phyloP scores from a whole-genome alignment of 2,329 filamentous ascomycete species.

The Tolypocladium ovalisporum region DNA sequence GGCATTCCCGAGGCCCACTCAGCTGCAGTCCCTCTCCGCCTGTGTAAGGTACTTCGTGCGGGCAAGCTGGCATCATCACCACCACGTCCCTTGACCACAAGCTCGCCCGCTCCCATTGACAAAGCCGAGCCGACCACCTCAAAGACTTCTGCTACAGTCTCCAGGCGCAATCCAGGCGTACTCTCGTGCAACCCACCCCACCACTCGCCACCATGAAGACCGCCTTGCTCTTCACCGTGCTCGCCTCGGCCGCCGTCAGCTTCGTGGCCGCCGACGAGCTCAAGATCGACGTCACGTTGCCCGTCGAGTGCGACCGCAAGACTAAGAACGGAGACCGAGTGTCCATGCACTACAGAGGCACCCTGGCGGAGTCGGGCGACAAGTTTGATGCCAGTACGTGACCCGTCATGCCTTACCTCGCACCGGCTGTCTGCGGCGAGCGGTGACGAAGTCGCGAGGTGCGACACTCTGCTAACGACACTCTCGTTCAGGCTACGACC shows the following conservation, averaged over 20 bases:
- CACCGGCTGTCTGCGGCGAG: background rate
- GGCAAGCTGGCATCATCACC: background rate
- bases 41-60: background rate
- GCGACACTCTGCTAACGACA: background rate
- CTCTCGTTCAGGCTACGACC: constrained; percentile 51
- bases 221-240: constrained; percentile 35
- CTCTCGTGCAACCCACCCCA: background rate
- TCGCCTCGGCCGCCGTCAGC: constrained; percentile 40
- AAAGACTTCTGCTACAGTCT: background rate
- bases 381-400: constrained; percentile 68
- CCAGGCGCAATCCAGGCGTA: background rate
- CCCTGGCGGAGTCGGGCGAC: constrained; percentile 58
- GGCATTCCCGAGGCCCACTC: background rate
- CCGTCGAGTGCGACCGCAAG: constrained; percentile 71
- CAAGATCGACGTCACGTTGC: constrained; percentile 64
- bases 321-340: constrained; percentile 67
- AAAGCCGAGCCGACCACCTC: background rate
- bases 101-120: background rate
- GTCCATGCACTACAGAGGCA: constrained; percentile 81
- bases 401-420: background rate
- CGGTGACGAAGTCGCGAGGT: background rate
- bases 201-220: constrained; percentile 34
- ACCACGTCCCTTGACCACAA: background rate
- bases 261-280: constrained; percentile 49
- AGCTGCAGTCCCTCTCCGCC: background rate